Base-by-base conservation (phyloP, 2,329 filamentous ascomycete genomes). In the Ceratocystis alfenasii region DNA sequence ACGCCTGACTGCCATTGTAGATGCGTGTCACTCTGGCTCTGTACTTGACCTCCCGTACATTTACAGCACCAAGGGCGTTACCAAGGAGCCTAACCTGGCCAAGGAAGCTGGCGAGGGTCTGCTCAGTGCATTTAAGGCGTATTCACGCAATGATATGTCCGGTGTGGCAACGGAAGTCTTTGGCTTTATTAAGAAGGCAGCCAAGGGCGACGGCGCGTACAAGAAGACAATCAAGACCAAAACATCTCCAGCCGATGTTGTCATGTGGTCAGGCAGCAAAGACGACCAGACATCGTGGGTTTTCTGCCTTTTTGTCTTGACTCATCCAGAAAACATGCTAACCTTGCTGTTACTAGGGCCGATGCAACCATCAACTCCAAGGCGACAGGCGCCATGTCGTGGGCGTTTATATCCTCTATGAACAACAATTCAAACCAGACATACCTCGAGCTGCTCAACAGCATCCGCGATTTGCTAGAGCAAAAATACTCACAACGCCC, bases 211-310 rank as follows among this genome's bases (percentile, higher is more conserved):
- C 25, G 83, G 78, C 68, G 92, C 92, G 70, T 86, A 94, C 70
- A 84, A 87, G 45, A 86, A 85, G 74, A 89, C 92, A 69, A 81
- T 90, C 74, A 83, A 88, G 70, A 97, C 93, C 53, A 95, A 95
- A 78, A 97, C 94, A 17, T 94, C 88, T 65, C 87, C 92, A 1
- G 94, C 94, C 50, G 94, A 99, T 76, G 94, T 99, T 41, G 85
- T 99, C 74, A 95, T 96, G 89, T 96, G 92, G 88, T 95, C 90
- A 68, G 94, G 94, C 66, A 95, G 90, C 78, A 96, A 96, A 77
- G 94, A 99, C 74, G 85, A 87, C 68, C 94, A 97, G 77, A 99
- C 94, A 70, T 92, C 88, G 87, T 79, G 68, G 71, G 76, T 74
- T 46, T 55, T 61, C 33, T 55, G 12, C 7, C 50, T 57, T 25